Conservation (phyloP, 2,329 filamentous ascomycete species). For the Exophiala bonariae region DNA sequence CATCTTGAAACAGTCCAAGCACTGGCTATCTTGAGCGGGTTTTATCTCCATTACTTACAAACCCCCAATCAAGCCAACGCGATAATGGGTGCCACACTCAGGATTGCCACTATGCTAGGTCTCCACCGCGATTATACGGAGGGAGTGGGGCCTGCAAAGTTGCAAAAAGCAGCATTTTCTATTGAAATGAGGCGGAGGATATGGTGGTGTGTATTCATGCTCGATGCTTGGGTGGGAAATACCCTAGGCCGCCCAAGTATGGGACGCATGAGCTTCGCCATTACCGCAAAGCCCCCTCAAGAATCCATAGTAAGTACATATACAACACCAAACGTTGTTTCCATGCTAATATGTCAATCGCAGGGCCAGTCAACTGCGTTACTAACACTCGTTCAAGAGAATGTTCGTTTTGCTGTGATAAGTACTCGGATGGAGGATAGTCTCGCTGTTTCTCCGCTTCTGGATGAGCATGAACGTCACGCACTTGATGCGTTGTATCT, state of each 20-base stretch:
- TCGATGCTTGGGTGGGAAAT: constrained; percentile 73
- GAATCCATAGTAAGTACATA: constrained; percentile 42
- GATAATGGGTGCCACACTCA: constrained; percentile 67
- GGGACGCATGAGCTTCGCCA: constrained; percentile 66
- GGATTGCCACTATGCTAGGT: constrained; percentile 73
- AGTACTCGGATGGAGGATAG: constrained; percentile 75
- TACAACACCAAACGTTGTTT: constrained; percentile 31
- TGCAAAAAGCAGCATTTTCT: constrained; percentile 50
- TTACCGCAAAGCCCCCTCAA: constrained; percentile 65
- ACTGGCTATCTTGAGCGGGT: constrained; percentile 69
- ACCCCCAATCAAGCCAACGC: constrained; percentile 75
- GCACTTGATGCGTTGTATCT: constrained; percentile 68
- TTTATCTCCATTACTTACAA: constrained; percentile 77
- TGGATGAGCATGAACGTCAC: constrained; percentile 66
- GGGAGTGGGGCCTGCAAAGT: constrained; percentile 43
- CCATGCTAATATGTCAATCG: not conserved
- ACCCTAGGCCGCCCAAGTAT: constrained; percentile 71
- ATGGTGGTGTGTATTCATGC: constrained; percentile 74
- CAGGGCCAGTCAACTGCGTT: constrained; percentile 10
- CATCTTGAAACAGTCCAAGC: constrained; percentile 74
- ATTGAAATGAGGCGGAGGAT: constrained; percentile 65
- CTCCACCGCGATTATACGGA: constrained; percentile 65
- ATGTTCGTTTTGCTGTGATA: constrained; percentile 77
- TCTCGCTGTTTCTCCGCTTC: constrained; percentile 67
- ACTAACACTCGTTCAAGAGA: constrained; percentile 53